Conservation (phyloP, 805 yeast species). For the Teunomyces gatunensis region DNA sequence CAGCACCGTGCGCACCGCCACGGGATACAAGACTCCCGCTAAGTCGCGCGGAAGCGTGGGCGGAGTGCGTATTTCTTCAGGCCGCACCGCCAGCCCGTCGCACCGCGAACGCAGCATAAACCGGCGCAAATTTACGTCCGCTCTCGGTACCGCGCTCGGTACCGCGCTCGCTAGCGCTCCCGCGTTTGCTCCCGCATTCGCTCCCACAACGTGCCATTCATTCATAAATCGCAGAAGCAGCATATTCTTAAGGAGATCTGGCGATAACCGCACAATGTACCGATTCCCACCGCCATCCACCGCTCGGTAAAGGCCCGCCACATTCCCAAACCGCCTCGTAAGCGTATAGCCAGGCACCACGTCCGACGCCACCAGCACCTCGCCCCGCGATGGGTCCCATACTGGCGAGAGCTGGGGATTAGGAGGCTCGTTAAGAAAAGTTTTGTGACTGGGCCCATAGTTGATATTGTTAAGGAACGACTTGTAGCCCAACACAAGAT, state of each 20-base stretch:
- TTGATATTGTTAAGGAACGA: slow-evolving; percentile 27
- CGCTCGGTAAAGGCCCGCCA: slow-evolving; percentile 18
- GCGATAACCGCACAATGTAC: slow-evolving; percentile 22
- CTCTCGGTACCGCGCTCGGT: slow-evolving; percentile 12
- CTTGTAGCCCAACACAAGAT: slow-evolving; percentile 13
- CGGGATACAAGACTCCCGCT: slow-evolving; percentile 29
- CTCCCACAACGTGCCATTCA: slow-evolving; percentile 31
- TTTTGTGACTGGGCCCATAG: slow-evolving; percentile 19
- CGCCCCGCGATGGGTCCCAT: slow-evolving; percentile 8
- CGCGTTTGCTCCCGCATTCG: too few relatives aligned
- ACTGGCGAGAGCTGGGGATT: slow-evolving; percentile 8
- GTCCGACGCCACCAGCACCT: slow-evolving; percentile 12
- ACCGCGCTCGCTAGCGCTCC: slow-evolving; percentile 11
- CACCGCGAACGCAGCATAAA: slow-evolving; percentile 7
- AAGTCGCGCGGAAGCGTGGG: slow-evolving; percentile 25
- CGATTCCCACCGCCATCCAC: slow-evolving; percentile 10
- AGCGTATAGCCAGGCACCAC: slow-evolving; percentile 24
- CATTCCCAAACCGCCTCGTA: slow-evolving; percentile 13
- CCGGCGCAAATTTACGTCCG: slow-evolving; percentile 6
- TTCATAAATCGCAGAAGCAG: slow-evolving; percentile 28
- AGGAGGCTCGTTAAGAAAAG: slow-evolving; percentile 13
- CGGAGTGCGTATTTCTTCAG: slow-evolving; percentile 10
- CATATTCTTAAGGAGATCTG: slow-evolving; percentile 18
- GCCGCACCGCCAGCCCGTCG: too few relatives aligned
- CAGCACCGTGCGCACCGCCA: slow-evolving; percentile 10